phyloP scores from a whole-genome alignment of 176 grass and related monocot genomes.

The Triticum dicoccoides region DNA sequence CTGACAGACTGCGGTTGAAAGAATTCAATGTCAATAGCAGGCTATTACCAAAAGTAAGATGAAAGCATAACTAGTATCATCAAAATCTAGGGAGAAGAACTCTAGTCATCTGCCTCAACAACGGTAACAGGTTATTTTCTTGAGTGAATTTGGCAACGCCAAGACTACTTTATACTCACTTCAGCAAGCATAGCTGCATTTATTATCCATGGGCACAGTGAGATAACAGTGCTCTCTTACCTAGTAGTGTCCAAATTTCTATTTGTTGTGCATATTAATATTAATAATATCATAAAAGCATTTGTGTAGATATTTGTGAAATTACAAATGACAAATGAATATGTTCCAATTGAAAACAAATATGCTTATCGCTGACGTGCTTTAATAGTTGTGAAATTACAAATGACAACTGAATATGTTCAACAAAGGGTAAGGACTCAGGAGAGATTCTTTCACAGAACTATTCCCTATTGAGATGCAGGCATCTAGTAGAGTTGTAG shows the following conservation, averaged over 20 bases:
- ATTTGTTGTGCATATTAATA: not conserved
- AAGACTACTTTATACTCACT: not conserved
- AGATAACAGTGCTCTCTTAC: not conserved
- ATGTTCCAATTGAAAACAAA: not conserved
- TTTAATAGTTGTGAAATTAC: not conserved
- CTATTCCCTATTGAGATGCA: not conserved
- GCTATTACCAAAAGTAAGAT: slow-evolving; percentile 17
- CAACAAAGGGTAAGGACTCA: not conserved
- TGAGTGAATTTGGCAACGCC: slow-evolving; percentile 4
- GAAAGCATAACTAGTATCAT: not conserved
- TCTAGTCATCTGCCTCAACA: not conserved
- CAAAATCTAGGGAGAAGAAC: not conserved
- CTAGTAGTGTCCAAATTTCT: not conserved
- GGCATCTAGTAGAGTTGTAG: not conserved
- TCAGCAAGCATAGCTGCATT: not conserved
- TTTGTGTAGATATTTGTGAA: not conserved
- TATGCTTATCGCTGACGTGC: not conserved
- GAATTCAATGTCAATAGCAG: slow-evolving; percentile 16
- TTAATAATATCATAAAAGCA: not conserved
- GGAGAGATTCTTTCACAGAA: not conserved
- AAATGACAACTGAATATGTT: not conserved
- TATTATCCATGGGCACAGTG: not conserved
- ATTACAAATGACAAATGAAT: not conserved
- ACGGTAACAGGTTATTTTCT: slow-evolving; percentile 1
- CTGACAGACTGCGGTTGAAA: slow-evolving; percentile 53